phyloP scores from a whole-genome alignment of 257 asterid genomes.

The Nemophila menziesii region DNA sequence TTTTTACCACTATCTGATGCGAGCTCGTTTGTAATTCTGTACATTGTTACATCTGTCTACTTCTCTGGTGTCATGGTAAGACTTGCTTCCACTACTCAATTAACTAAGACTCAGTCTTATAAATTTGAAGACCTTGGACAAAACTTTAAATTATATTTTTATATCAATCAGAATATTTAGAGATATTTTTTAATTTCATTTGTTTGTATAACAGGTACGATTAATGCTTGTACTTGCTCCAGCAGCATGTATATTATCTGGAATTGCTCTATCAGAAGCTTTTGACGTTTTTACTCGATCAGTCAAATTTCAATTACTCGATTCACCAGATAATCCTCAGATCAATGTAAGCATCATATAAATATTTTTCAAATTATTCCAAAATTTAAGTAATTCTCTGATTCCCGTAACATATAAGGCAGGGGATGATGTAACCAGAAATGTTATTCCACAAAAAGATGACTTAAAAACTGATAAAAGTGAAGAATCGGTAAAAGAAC shows the following conservation, averaged over 20 bases:
- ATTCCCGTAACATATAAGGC: constrained; percentile 38
- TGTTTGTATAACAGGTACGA: constrained; percentile 58
- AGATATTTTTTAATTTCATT: not conserved
- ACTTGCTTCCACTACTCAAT: not conserved
- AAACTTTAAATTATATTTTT: too few relatives aligned
- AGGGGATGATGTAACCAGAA: constrained; percentile 40
- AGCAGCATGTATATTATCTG: constrained; percentile 99
- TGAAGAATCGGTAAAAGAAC: constrained; percentile 55
- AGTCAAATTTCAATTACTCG: constrained; percentile 53
- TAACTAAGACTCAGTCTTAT: too few relatives aligned
- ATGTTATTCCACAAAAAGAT: constrained; percentile 28
- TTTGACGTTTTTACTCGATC: constrained; percentile 82
- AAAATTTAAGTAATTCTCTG: not conserved
- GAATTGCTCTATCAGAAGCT: constrained; percentile 95
- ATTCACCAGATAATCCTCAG: constrained; percentile 20
- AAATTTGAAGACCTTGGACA: too few relatives aligned
- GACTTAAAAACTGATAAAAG: constrained; percentile 50
- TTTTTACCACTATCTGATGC: constrained; percentile 95
- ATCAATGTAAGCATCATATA: constrained; percentile 37
- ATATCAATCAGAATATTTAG: too few relatives aligned
- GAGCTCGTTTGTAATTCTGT: constrained; percentile 88
- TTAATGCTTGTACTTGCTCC: constrained; percentile 99
- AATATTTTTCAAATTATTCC: not conserved
- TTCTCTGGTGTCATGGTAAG: constrained; percentile 99
- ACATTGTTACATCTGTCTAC: constrained; percentile 89